Conservation (phyloP, 192 early-diverging fungal species). For the Backusella tuberculispora region DNA sequence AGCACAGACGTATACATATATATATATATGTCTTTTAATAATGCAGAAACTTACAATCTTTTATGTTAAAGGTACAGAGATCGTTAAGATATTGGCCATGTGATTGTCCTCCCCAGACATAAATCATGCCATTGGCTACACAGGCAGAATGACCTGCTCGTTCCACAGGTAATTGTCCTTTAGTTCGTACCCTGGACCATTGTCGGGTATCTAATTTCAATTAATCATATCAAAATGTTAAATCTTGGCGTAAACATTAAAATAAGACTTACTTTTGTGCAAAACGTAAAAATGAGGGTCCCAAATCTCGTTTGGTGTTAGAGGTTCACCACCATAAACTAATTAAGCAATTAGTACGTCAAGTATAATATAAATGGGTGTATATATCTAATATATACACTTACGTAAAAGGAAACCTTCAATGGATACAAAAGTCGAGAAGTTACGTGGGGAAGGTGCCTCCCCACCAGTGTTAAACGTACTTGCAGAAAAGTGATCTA, state of each 20-base stretch:
- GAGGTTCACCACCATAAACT: constrained; percentile 46
- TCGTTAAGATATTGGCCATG: constrained; percentile 50
- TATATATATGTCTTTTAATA: not conserved
- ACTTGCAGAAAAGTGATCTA: constrained; percentile 26
- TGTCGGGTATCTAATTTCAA: constrained; percentile 44
- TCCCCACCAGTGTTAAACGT: constrained; percentile 42
- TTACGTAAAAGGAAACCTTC: constrained; percentile 49
- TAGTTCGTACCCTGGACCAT: constrained; percentile 45
- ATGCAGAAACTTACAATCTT: constrained; percentile 41
- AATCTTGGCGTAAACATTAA: not conserved
- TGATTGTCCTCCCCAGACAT: constrained; percentile 50
- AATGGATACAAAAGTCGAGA: constrained; percentile 46
- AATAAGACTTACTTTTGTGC: constrained; percentile 36
- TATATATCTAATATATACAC: not conserved
- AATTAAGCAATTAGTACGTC: not conserved
- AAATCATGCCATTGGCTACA: constrained; percentile 48
- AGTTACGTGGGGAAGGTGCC: constrained; percentile 40
- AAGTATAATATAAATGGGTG: not conserved
- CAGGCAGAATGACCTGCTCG: constrained; percentile 52
- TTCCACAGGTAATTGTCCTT: constrained; percentile 39
- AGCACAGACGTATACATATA: not conserved
- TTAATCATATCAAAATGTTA: not conserved
- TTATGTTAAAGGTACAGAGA: constrained; percentile 51
- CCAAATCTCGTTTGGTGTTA: constrained; percentile 30
- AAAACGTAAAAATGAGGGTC: constrained; percentile 46